Percentiles rank a stretch among this genome's conserved stretches.
Evolutionary conservation across 2,329 filamentous ascomycete genomes (phyloP).

Genomic region (Penicillium thymicola): DNA sequence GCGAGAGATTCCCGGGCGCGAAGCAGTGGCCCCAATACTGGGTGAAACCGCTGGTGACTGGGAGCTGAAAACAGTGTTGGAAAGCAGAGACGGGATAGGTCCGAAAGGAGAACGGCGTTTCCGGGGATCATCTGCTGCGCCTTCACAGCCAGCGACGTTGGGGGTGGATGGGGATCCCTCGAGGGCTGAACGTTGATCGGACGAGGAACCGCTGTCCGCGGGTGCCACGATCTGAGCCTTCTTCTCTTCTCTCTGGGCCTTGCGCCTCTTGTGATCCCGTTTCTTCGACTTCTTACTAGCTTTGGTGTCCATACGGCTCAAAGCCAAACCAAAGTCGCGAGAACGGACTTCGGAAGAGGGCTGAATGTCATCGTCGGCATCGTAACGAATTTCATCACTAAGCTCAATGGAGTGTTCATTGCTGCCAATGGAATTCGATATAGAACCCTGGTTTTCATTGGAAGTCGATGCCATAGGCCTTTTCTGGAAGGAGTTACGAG

Average conservation of each 20-base stretch:
- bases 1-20: constrained; percentile 24
- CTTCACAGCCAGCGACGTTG: constrained; percentile 10
- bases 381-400: constrained; percentile 29
- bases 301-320: constrained; percentile 12
- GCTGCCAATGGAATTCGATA: constrained; percentile 23
- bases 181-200: constrained; percentile 10
- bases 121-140: constrained; percentile 13
- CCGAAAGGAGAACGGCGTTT: constrained; percentile 31
- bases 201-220: background rate
- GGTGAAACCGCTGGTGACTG: constrained; percentile 11
- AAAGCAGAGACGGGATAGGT: constrained; percentile 32
- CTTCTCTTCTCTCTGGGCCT: constrained; percentile 13
- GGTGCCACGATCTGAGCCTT: constrained; percentile 11
- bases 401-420: constrained; percentile 25
- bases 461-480: constrained; percentile 16
- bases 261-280: constrained; percentile 24
- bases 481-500: constrained; percentile 24
- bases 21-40: constrained; percentile 11
- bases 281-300: constrained; percentile 19
- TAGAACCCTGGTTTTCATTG: constrained; percentile 21
- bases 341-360: constrained; percentile 24
- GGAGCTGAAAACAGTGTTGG: constrained; percentile 36
- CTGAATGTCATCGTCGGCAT: constrained; percentile 26
- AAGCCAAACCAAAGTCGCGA: constrained; percentile 29
- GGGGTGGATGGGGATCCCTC: constrained; percentile 16